phyloP scores from a whole-genome alignment of 2,329 filamentous ascomycete genomes.

The Aspergillus sp. region DNA sequence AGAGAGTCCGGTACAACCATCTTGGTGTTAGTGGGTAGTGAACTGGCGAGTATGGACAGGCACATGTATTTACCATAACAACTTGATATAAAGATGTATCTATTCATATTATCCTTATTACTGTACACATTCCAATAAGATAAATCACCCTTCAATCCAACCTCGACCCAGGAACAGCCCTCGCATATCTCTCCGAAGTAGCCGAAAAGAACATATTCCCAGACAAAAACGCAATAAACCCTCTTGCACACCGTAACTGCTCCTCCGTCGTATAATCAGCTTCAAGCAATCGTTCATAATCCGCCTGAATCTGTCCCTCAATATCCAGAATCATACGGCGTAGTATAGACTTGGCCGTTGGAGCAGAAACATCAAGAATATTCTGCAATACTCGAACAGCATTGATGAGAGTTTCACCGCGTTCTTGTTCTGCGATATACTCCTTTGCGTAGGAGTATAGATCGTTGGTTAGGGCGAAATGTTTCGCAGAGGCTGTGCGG shows the following conservation, averaged over 20 bases:
- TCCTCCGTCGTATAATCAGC: neutral
- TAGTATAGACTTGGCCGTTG: slow-evolving; percentile 1
- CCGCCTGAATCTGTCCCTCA: slow-evolving; percentile 5
- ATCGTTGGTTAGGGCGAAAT: slow-evolving; percentile 11
- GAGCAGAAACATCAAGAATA: neutral
- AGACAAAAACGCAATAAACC: slow-evolving; percentile 3
- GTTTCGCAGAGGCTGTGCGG: slow-evolving; percentile 5
- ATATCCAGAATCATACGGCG: slow-evolving; percentile 6
- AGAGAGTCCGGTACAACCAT: too few relatives aligned
- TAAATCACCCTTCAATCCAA: too few relatives aligned
- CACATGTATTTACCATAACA: too few relatives aligned
- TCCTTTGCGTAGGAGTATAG: slow-evolving; percentile 13
- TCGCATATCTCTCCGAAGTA: slow-evolving; percentile 8
- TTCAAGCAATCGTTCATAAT: slow-evolving; percentile 3
- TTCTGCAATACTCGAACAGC: slow-evolving; percentile 6
- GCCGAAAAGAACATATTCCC: slow-evolving; percentile 14
- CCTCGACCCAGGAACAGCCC: neutral
- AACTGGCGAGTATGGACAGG: too few relatives aligned
- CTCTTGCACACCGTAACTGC: slow-evolving; percentile 5
- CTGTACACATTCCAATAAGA: too few relatives aligned
- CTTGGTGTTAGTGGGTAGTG: too few relatives aligned
- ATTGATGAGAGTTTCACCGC: slow-evolving; percentile 4
- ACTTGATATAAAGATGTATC: too few relatives aligned
- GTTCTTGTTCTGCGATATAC: neutral
- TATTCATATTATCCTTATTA: too few relatives aligned